phyloP scores from a whole-genome alignment of 257 asterid genomes.

The Rehmannia glutinosa region DNA sequence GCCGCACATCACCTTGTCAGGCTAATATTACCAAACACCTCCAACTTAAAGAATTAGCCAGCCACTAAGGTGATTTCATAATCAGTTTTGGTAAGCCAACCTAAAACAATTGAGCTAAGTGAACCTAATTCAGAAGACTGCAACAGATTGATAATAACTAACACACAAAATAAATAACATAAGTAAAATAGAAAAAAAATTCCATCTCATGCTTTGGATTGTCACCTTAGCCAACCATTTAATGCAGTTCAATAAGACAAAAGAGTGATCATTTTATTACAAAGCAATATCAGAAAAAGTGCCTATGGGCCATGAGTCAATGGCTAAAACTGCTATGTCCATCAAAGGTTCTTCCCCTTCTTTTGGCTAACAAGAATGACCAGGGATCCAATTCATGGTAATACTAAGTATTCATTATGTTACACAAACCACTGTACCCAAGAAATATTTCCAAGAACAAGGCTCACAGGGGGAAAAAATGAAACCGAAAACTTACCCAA shows the following conservation, averaged over 20 bases:
- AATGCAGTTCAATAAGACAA: neutral
- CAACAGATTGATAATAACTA: too few species aligned
- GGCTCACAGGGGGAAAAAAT: neutral
- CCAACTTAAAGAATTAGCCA: neutral
- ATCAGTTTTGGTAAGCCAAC: too few species aligned
- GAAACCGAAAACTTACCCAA: constrained; percentile 39
- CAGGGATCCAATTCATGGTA: neutral
- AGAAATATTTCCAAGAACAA: neutral
- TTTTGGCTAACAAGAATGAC: neutral
- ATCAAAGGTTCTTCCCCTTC: neutral
- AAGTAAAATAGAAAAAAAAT: too few species aligned
- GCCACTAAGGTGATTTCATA: too few species aligned
- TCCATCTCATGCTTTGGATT: too few species aligned
- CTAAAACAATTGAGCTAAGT: too few species aligned
- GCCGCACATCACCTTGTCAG: neutral
- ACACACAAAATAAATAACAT: too few species aligned
- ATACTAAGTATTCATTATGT: neutral
- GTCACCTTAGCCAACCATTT: too few species aligned
- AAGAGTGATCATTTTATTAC: neutral
- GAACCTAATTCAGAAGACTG: neutral
- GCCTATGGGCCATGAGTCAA: neutral
- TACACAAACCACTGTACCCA: neutral
- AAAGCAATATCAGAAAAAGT: neutral
- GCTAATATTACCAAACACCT: neutral
- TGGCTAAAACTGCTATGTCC: neutral